Conservation (phyloP, 2,329 filamentous ascomycete genomes). For the Fusarium ambrosium region DNA sequence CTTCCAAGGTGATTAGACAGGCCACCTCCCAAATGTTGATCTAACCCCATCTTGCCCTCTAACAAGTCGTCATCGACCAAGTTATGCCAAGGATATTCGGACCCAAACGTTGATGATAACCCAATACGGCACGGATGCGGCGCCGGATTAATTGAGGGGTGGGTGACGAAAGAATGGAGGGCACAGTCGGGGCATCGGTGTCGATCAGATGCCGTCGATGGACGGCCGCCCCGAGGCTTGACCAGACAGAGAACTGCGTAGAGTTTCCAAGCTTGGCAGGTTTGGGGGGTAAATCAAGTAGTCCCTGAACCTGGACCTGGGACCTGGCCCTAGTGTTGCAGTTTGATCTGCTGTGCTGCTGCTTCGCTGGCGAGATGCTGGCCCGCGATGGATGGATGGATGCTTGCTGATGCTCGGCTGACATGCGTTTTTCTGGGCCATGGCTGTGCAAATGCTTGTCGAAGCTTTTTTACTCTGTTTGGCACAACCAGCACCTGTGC, state of each 20-base stretch:
- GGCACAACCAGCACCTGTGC: background rate
- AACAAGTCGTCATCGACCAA: constrained; percentile 34
- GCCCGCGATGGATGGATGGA: constrained; percentile 5
- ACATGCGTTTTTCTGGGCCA: constrained; percentile 29
- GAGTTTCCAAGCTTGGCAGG: constrained; percentile 37
- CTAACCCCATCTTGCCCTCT: background rate
- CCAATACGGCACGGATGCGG: constrained; percentile 30
- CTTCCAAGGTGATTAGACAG: background rate
- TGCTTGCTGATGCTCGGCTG: constrained; percentile 28
- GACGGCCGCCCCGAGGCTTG: constrained; percentile 10
- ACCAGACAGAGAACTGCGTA: constrained; percentile 38
- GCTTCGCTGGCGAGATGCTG: no score
- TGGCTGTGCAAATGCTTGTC: constrained; percentile 32
- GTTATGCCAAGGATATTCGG: constrained; percentile 5
- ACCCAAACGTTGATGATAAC: background rate
- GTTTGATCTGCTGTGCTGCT: constrained; percentile 31
- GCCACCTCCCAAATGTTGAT: background rate
- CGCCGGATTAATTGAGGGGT: constrained; percentile 14
- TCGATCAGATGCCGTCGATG: constrained; percentile 25
- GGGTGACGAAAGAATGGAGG: constrained; percentile 6
- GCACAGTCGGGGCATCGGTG: constrained; percentile 24
- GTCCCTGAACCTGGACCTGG: constrained; percentile 28
- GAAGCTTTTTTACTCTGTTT: background rate
- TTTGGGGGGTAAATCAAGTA: constrained; percentile 32
- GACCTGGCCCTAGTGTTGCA: constrained; percentile 31